phyloP scores from a whole-genome alignment of 441 rosid genomes.

The Pelargonium australe region DNA sequence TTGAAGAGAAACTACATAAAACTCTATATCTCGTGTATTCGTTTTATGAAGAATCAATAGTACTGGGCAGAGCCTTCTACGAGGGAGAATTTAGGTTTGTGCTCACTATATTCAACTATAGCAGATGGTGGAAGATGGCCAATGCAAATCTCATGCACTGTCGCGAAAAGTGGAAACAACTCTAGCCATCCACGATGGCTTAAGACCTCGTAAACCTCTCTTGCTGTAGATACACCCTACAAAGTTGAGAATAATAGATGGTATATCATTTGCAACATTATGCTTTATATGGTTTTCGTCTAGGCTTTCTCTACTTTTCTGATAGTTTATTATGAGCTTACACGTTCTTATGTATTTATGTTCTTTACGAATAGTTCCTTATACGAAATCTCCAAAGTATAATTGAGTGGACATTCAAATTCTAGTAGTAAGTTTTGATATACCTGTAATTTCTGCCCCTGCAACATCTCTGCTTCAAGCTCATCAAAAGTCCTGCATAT shows the following conservation, averaged over 20 bases:
- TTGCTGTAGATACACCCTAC: constrained; percentile 90
- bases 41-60: constrained; percentile 21
- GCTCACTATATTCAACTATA: constrained; percentile 70
- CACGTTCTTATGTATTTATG: neutral
- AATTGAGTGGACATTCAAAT: neutral
- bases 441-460: constrained; percentile 96
- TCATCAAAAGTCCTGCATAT: constrained; percentile 79
- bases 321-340: neutral
- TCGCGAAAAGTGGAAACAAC: constrained; percentile 75
- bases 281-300: neutral
- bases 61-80: constrained; percentile 32
- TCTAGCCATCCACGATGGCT: constrained; percentile 78
- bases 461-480: constrained; percentile 90
- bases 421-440: neutral
- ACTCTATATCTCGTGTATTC: constrained; percentile 11
- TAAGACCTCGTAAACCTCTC: constrained; percentile 76
- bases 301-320: neutral
- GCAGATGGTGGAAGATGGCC: constrained; percentile 84
- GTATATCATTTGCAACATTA: neutral
- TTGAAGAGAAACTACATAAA: constrained; percentile 11
- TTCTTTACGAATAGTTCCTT: neutral
- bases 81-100: constrained; percentile 42
- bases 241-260: constrained; percentile 5
- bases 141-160: constrained; percentile 68
- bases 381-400: neutral